Evolutionary conservation across 495 filamentous ascomycete genomes (phyloP), one percentile per base, ranked within the genome.

Genomic region (Filosporella fistucella): DNA sequence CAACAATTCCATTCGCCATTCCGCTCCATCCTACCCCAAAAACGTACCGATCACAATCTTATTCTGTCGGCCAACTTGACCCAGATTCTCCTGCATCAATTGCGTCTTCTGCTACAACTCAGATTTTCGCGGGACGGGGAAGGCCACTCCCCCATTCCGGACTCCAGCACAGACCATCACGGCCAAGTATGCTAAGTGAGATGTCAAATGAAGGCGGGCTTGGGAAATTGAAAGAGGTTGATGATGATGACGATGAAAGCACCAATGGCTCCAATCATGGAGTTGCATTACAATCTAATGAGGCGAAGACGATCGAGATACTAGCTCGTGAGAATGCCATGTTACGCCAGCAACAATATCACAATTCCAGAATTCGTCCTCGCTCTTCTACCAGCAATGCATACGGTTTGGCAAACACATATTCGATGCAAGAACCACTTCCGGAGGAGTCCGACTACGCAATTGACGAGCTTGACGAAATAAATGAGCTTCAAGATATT

Each of bases 21-120:
- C 91, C 91, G 3, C 70, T 96, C 12, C 88, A 95, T 51, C 91
- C 91, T 3, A 93, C 89, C 0, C 87, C 85, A 9, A 93, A 95
- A 59, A 91, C 86, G 1, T 94, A 94, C 58, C 85, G 93, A 24
- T 98, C 93, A 12, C 88, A 95, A 67, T 98, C 93, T 4, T 97
- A 96, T 63, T 96, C 91, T 1, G 91, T 96, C 22, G 93, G 93
- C 20, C 93, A 98, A 62, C 65, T 88, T 51, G 90, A 96, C 20
- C 76, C 83, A 6, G 89, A 95, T 66, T 63, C 68, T 52, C 61
- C 77, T 13, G 68, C 68, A 44, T 42, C 54, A 10, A 37, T 25
- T 14, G n/a, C 29, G 5, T 43, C 51, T 24, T 68, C 77, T 48
- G 51, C 71, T 34, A 67, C 75, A 51, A 53, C 71, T 30, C 62